Percentiles rank a stretch among this genome's conserved stretches.
phyloP scores from a whole-genome alignment of 331 rosid species.

The Rhamnella rubrinervis region DNA sequence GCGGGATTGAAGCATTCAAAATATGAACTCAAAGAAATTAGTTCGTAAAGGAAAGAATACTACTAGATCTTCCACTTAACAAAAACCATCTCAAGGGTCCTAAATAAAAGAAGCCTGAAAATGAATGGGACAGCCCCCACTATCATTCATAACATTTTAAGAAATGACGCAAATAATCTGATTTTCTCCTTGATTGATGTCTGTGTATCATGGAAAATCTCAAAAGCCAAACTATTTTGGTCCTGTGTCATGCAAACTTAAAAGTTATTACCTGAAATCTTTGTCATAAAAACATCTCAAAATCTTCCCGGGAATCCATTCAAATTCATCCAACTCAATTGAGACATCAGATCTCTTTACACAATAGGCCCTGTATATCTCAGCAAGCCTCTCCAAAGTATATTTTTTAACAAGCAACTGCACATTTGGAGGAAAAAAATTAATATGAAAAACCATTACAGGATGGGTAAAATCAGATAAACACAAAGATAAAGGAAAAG shows the following conservation, averaged over 20 bases:
- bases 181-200: not conserved
- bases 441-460: conserved; percentile 16
- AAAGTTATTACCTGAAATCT: conserved; percentile 77
- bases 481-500: conserved; percentile 7
- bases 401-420: conserved; percentile 92
- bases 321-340: conserved; percentile 47
- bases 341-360: conserved; percentile 50
- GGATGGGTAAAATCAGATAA: conserved; percentile 12
- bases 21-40: conserved; percentile 8
- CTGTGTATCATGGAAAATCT: conserved; percentile 1
- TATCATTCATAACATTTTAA: too few species aligned
- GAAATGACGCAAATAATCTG: too few species aligned
- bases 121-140: too few species aligned
- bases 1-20: conserved; percentile 36
- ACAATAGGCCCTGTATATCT: conserved; percentile 66
- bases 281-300: conserved; percentile 90
- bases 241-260: conserved; percentile 10
- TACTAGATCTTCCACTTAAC: not conserved
- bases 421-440: conserved; percentile 35
- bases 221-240: conserved; percentile 11
- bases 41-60: not conserved
- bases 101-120: too few species aligned
- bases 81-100: too few species aligned
- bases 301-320: conserved; percentile 95
- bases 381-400: conserved; percentile 90